phyloP scores from a whole-genome alignment of 495 filamentous ascomycete species.

The Trichoderma reesei region DNA sequence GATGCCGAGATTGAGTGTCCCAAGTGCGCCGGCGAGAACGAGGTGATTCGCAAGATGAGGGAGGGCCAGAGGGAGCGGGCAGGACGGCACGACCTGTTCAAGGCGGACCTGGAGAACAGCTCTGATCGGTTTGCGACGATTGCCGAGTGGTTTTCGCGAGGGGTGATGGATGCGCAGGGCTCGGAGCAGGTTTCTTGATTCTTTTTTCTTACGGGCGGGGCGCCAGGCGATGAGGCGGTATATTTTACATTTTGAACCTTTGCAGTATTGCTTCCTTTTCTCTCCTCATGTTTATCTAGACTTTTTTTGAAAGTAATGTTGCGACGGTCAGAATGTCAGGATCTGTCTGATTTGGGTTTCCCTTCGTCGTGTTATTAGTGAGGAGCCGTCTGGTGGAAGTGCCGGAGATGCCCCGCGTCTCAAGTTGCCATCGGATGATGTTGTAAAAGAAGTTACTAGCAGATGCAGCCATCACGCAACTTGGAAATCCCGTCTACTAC shows the following conservation, averaged over 20 bases:
- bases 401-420: slow-evolving; percentile 7
- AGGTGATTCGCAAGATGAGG: slow-evolving; percentile 76
- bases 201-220: not conserved
- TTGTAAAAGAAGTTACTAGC: not conserved
- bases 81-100: slow-evolving; percentile 84
- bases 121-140: slow-evolving; percentile 80
- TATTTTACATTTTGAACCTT: not conserved
- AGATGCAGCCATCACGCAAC: not conserved
- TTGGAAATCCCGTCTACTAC: too few relatives aligned
- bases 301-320: not conserved
- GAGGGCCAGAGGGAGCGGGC: slow-evolving; percentile 80
- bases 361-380: not conserved
- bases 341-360: not conserved
- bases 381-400: not conserved
- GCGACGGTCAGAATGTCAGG: not conserved
- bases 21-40: slow-evolving; percentile 68
- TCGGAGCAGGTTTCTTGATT: slow-evolving; percentile 13
- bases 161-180: slow-evolving; percentile 61
- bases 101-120: slow-evolving; percentile 65
- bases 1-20: slow-evolving; percentile 71
- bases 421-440: not conserved
- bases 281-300: not conserved
- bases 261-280: not conserved
- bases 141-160: slow-evolving; percentile 88
- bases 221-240: not conserved